phyloP scores from a whole-genome alignment of 2,329 filamentous ascomycete genomes.

The Diaporthe vexans region DNA sequence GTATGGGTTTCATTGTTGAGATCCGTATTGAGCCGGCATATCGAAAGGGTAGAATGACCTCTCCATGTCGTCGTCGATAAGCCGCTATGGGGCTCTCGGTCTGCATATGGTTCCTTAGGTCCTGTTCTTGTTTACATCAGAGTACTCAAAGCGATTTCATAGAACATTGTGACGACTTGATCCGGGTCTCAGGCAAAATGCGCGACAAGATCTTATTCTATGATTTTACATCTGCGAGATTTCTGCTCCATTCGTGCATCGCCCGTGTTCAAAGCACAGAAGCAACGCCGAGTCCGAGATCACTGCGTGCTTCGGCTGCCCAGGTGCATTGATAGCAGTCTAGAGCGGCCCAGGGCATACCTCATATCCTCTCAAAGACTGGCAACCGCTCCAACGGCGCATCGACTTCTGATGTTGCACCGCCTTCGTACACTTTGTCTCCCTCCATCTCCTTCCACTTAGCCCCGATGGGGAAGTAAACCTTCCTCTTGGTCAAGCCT shows the following conservation, averaged over 20 bases:
- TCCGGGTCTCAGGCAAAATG: background rate
- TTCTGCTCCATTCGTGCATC: background rate
- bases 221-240: background rate
- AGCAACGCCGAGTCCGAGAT: background rate
- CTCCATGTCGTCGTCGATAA: background rate
- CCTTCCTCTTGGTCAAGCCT: conserved; percentile 57
- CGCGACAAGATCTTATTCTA: background rate
- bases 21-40: background rate
- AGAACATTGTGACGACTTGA: background rate
- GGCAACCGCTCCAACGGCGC: conserved; percentile 39
- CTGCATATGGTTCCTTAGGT: background rate
- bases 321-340: background rate
- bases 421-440: conserved; percentile 35
- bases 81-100: background rate
- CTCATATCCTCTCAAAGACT: conserved; percentile 37
- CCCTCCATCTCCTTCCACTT: conserved; percentile 44
- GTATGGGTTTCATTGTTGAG: background rate
- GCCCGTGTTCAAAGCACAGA: background rate
- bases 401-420: conserved; percentile 37
- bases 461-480: conserved; percentile 65
- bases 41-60: background rate
- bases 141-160: background rate
- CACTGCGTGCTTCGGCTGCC: background rate
- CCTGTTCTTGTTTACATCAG: background rate
- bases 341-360: background rate